Base-by-base conservation (phyloP, 306 rosid species). In the Mimosa pudica region DNA sequence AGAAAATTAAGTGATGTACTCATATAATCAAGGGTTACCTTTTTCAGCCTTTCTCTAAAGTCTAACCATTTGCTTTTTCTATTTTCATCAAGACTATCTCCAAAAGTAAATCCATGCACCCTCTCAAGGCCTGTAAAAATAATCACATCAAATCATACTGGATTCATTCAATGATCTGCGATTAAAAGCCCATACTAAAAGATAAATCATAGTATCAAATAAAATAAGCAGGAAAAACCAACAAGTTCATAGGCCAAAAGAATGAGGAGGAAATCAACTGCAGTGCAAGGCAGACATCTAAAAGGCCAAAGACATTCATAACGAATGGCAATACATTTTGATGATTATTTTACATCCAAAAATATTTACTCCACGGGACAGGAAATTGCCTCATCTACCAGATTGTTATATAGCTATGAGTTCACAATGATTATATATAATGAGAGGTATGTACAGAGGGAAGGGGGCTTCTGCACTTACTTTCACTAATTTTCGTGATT, bases 31-130 rank as follows among this genome's bases (percentile, higher is more conserved):
- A 54, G 77, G 8, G 51, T 74, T 89, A 95, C 99, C 99, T 93
- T 91, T 63, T 76, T 84, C 58, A 95, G 88, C 77, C 88, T 89
- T 77, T 84, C 80, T 70, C 76, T 84, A 47, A 95, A 95, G 51
- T 86, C 91, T 71, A 83, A 46, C 99, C 99, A 95, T 83, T 91
- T 95, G 91, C 69, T 90, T 74, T 45, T 90, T 78, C 73, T 91
- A 66, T 83, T 0, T 74, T 91, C 92, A 11, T 90, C 97, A 82
- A 93, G 92, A 88, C 98, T 91, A 70, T 95, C 99, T 66, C 99
- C 98, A 44, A 91, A 90, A 58, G 93, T 86, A 87, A 90, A 95
- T 45, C 99, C 99, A 60, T 93, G 99, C 68, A 95, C 91, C 83
- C 92, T 90, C 85, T 87, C 97, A 52, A 95, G 92, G 74, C 94